Evolutionary conservation across 805 yeast genomes (phyloP).

Genomic region (Teunomyces kruisii): DNA sequence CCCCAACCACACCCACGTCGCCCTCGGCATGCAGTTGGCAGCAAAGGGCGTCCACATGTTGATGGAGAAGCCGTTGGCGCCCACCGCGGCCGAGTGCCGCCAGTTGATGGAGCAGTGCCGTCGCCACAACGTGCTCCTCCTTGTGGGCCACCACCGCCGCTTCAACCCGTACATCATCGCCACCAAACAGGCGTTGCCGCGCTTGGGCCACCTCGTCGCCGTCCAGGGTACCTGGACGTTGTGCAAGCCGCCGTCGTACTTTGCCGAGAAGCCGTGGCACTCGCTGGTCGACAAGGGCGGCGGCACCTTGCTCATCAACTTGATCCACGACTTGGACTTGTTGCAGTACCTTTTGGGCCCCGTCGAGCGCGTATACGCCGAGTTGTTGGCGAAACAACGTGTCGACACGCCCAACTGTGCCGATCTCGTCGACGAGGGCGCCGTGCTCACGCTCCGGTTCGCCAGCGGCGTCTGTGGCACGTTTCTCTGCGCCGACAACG

Average conservation of each 20-base stretch:
- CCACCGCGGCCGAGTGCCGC: slow-evolving; percentile 29
- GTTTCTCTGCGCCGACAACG: slow-evolving; percentile 38
- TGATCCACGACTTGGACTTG: slow-evolving; percentile 40
- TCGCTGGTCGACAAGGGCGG: slow-evolving; percentile 28
- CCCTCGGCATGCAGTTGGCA: slow-evolving; percentile 31
- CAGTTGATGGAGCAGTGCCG: slow-evolving; percentile 25
- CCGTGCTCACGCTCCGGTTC: slow-evolving; percentile 32
- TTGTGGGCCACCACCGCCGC: slow-evolving; percentile 42
- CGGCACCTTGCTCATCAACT: slow-evolving; percentile 37
- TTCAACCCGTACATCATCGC: slow-evolving; percentile 40
- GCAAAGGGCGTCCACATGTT: slow-evolving; percentile 32
- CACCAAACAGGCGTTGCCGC: slow-evolving; percentile 26
- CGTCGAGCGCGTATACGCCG: slow-evolving; percentile 36
- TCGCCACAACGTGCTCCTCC: slow-evolving; percentile 23
- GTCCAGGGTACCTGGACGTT: slow-evolving; percentile 42
- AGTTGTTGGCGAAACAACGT: slow-evolving; percentile 30
- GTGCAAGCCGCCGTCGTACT: slow-evolving; percentile 35
- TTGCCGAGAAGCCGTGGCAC: slow-evolving; percentile 33
- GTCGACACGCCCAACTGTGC: slow-evolving; percentile 10
- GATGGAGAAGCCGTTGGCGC: slow-evolving; percentile 38
- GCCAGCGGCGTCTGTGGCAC: slow-evolving; percentile 35
- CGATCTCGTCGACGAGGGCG: slow-evolving; percentile 39
- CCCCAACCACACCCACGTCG: slow-evolving; percentile 40
- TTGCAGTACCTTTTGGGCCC: slow-evolving; percentile 41
- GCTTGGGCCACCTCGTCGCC: slow-evolving; percentile 33